Evolutionary conservation across 768 basidiomycete species (phyloP).

Genomic region (Royoungia palumana): DNA sequence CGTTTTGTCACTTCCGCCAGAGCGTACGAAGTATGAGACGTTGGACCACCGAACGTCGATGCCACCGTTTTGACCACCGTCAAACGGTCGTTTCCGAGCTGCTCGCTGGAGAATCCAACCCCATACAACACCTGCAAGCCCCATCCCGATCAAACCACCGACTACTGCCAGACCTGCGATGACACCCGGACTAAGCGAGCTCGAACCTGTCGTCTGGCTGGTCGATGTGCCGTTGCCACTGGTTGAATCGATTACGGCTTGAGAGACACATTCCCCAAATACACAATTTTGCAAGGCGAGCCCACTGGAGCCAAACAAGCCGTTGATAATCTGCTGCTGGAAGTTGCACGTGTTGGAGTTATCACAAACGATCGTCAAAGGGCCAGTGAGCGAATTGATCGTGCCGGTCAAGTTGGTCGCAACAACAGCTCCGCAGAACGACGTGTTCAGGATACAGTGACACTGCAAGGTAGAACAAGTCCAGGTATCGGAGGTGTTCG

Average conservation of each 20-base stretch:
- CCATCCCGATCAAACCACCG: constrained; percentile 56
- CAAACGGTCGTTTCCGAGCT: constrained; percentile 47
- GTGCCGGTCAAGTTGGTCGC: constrained; percentile 50
- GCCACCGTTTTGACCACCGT: constrained; percentile 44
- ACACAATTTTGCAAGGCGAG: constrained; percentile 70
- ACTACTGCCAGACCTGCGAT: constrained; percentile 89
- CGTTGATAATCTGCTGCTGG: constrained; percentile 63
- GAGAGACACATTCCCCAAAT: constrained; percentile 88
- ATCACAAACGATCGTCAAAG: constrained; percentile 67
- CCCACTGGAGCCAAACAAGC: constrained; percentile 70
- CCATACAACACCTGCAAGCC: constrained; percentile 56
- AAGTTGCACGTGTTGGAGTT: constrained; percentile 67
- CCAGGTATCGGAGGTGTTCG: constrained; percentile 49
- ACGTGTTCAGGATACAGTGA: constrained; percentile 61
- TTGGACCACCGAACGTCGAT: constrained; percentile 66
- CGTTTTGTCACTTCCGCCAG: constrained; percentile 41
- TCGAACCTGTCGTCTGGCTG: constrained; percentile 30
- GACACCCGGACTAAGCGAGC: constrained; percentile 71
- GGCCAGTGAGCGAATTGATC: constrained; percentile 64
- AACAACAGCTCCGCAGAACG: constrained; percentile 67
- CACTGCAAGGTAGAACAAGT: constrained; percentile 72
- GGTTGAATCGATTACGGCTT: constrained; percentile 67
- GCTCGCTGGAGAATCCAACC: constrained; percentile 61
- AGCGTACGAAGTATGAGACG: constrained; percentile 62
- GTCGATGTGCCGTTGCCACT: constrained; percentile 37